Base-by-base conservation (phyloP, 2,329 filamentous ascomycete genomes). In the Apiospora koreana region DNA sequence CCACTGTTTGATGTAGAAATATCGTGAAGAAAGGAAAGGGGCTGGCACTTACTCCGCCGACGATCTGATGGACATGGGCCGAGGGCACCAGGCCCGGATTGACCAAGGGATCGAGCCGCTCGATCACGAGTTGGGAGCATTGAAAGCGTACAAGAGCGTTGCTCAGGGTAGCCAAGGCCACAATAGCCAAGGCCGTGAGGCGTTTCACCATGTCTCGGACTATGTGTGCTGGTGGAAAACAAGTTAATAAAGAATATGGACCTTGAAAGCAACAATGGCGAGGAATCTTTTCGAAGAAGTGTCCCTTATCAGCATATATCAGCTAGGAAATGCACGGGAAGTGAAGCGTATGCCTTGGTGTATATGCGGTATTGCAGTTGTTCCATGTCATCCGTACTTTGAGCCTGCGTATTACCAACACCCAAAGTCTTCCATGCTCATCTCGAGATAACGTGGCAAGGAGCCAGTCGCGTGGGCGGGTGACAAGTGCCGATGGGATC, bases 101-200 rank as follows among this genome's bases (percentile, higher is more conserved):
- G 41, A 77, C 77, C 25, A 79, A 72, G 14, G 77, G 77, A 69
- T 79, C 77, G 67, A 78, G 72, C 25, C 78, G 77, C 71, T 80
- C 78, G 69, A 80, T 76, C 48, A 77, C 77, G 69, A 80, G 77
- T 73, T 79, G 78, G 7, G 79, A 80, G 76, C 79, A 80, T 41
- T 76, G 78, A 69, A 80, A 80, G 62, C 79, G 78, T 75, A 80
- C 9, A 4, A 62, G 54, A 9, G 54, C 54, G 2, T 62, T 35
- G 54, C 54, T 14, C 28, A 38, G 12, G 31, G 54, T 38, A 12
- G 54, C 54, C 21, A 62, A 31, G 9, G 54, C 54, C 18, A 23
- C 54, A 1, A 62, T n/a, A 10, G 31, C 38, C 1, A 18, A 38
- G 4, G 21, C 54, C 31, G n/a, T 1, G 18, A 62, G 9, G 31